phyloP scores from a whole-genome alignment of 371 early-diverging fungal genomes.

The Mucor saturninus region DNA sequence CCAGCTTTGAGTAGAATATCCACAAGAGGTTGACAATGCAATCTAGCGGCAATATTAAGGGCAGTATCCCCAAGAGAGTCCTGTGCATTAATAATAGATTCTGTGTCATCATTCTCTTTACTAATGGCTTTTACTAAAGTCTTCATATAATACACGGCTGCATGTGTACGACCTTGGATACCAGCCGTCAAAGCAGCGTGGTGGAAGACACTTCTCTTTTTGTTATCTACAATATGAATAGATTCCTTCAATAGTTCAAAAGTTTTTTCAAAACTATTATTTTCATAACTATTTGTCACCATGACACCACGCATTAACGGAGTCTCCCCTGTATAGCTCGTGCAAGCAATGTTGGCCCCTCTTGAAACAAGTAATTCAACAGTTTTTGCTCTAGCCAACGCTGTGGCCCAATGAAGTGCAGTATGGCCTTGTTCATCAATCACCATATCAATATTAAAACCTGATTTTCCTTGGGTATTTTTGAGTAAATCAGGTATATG shows the following conservation, averaged over 20 bases:
- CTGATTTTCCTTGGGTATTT: constrained; percentile 39
- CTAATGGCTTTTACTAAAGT: constrained; percentile 49
- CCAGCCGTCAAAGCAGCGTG: constrained; percentile 78
- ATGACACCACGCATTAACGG: constrained; percentile 86
- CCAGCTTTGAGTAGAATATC: constrained; percentile 79
- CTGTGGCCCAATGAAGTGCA: constrained; percentile 86
- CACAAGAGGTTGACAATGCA: constrained; percentile 69
- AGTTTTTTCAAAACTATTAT: constrained; percentile 74
- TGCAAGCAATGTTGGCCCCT: constrained; percentile 66
- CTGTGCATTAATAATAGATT: constrained; percentile 10
- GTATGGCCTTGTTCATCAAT: constrained; percentile 88
- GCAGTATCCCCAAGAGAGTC: constrained; percentile 31
- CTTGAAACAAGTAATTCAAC: constrained; percentile 68
- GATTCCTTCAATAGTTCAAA: constrained; percentile 72
- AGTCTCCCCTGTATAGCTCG: constrained; percentile 80
- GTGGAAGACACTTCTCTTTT: constrained; percentile 82
- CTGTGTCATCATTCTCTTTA: not conserved
- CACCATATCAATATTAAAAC: constrained; percentile 70
- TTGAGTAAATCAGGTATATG: constrained; percentile 63
- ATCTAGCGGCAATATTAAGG: constrained; percentile 72
- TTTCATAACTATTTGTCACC: constrained; percentile 85
- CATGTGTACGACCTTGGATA: constrained; percentile 63
- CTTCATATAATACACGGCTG: constrained; percentile 80
- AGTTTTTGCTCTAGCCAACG: constrained; percentile 73
- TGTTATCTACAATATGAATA: constrained; percentile 69